Conservation (phyloP, 768 basidiomycete species). For the Atractiella rhizophila region DNA sequence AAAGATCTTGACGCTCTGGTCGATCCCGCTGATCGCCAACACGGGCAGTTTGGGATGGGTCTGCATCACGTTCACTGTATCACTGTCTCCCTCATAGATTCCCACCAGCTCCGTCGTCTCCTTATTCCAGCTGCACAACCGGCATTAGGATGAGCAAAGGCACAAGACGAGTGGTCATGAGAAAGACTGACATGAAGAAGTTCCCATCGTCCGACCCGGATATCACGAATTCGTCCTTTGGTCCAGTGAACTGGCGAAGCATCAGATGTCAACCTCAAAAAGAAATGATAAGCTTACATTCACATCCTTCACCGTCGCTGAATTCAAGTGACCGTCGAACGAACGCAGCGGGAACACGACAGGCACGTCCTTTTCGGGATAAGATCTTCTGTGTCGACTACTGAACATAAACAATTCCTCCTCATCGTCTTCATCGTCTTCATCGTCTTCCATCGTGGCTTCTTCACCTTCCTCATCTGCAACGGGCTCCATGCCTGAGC, state of each 20-base stretch:
- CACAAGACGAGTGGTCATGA: no score
- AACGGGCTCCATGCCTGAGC: not conserved
- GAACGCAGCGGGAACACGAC: conserved; percentile 7
- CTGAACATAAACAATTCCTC: no score
- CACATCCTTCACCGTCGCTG: conserved; percentile 17
- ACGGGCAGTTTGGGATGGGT: conserved; percentile 14
- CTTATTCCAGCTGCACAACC: conserved; percentile 9
- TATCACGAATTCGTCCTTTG: conserved; percentile 4
- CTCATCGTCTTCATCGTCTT: not conserved
- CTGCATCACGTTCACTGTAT: conserved; percentile 14
- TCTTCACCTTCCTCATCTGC: not conserved
- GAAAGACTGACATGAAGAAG: no score
- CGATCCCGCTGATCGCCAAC: conserved; percentile 11
- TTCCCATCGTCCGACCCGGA: conserved; percentile 12
- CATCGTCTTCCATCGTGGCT: no score
- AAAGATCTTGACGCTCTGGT: conserved; percentile 14
- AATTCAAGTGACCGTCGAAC: conserved; percentile 13
- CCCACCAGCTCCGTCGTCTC: conserved; percentile 4
- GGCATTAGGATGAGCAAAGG: no score
- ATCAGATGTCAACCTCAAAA: not conserved
- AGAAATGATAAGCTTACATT: conserved; percentile 7
- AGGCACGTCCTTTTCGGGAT: not conserved
- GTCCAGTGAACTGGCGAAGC: not conserved
- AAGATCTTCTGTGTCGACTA: not conserved
- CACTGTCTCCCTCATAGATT: conserved; percentile 11